Base-by-base conservation (phyloP, 139 green algal genomes). In the Chlorella sorokiniana region DNA sequence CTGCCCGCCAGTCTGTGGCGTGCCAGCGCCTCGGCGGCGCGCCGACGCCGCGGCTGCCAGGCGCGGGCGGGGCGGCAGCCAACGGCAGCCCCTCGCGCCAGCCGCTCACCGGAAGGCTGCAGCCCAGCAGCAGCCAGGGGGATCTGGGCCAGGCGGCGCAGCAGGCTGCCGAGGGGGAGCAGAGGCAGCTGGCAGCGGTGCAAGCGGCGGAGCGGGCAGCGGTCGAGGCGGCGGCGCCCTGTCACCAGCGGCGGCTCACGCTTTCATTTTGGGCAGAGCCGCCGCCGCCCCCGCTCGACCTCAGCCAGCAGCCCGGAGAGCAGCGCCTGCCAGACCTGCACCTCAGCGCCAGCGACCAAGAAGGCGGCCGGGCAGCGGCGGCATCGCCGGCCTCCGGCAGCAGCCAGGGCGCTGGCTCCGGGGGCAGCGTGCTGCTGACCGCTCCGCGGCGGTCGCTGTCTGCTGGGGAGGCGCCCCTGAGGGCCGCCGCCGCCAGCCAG, bases 61-160 rank as follows among this genome's bases (percentile, higher is more conserved):
- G 38, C 23, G 27, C 48, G 16, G 48, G 14, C 5, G 11, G n/a
- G 8, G 14, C 44, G 2, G 41, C 27, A 11, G 41, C 70, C 16
- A 44, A 63, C 5, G 70, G 23, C 70, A 77, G 70, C 70, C 70
- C 70, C 1, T 45, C n/a, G 16, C 35, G 44, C 25, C 70, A 77
- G 45, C 70, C 70, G 0, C 70, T 77, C n/a, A 41, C 69, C 18
- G 42, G 18, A 1, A 7, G 9, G 23, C 44, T 77, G n/a, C 44
- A 77, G 22, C 70, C 38, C 54, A 79, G 51, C 35, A 54, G 54
- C 73, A 79, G 73, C 54, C 41, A 54, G 20, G 52, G 54, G 0
- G 54, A 68, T 38, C 72, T 54, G 51, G 23, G 2, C 1, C 35
- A 35, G 42, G 42, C 44, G n/a, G 42, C 8, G 42, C 42, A 62